Base-by-base conservation (phyloP, 2,329 filamentous ascomycete genomes). In the Sporothrix sp. region DNA sequence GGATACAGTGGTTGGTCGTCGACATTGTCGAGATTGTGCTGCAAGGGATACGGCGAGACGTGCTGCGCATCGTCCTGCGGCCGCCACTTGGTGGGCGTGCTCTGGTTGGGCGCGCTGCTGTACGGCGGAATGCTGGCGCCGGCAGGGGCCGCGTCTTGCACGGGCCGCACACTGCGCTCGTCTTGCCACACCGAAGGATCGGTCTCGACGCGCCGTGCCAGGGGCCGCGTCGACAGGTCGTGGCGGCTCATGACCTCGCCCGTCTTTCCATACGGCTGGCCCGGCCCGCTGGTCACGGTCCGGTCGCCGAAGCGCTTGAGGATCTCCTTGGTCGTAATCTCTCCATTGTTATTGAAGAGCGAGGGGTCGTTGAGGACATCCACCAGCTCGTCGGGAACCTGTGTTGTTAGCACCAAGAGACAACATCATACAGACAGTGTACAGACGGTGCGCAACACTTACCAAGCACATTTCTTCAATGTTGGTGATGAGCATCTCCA, bases 401-500 rank as follows among this genome's bases (percentile, higher is more conserved):
- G 58, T 18, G 3, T 10, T 25, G 48, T 50, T 48, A 46, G 52
- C 23, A 23, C 11, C 36, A 11, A 14, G 54, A 18, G 54, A 49
- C 63, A 47, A 65, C 56, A 42, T 21, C 40, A 4, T 7, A 21
- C 8, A 32, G n/a, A 36, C 4, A 3, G 30, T 37, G 14, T 56
- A 48, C 7, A 40, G 5, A 30, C 10, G 16, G 21, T n/a, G 38
- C 16, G 25, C 53, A n/a, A n/a, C 9, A 73, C 85, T 70, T 78
- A 96, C 93, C 80, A 96, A 84, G 65, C 90, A 97, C 83, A 98
- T 95, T 65, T 87, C 84, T 66, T 97, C 93, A 58, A 96, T 96
- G 64, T 85, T 88, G 60, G 86, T 82, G 60, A 98, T 96, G 58
- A 98, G 74, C 54, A 85, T 83, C 65, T 95, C 85, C 23, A 98